Conservation (phyloP, 495 filamentous ascomycete species). For the Aspergillus leporis region DNA sequence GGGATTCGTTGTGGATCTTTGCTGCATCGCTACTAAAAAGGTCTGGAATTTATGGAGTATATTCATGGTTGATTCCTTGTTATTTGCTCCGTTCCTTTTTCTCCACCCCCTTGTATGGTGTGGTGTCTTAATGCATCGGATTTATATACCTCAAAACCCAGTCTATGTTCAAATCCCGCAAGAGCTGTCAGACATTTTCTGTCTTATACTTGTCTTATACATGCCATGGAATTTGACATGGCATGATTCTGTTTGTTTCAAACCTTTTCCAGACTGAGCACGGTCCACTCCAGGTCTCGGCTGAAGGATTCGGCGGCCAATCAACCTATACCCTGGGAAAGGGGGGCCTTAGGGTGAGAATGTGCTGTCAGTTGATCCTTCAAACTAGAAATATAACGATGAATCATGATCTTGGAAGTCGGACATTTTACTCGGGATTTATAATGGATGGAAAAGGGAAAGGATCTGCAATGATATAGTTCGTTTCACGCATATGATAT, state of each 20-base stretch:
- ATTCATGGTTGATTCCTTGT: neutral
- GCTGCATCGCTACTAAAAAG: neutral
- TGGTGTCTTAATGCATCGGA: neutral
- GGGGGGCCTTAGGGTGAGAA: neutral
- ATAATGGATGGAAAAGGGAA: neutral
- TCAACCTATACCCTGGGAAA: neutral
- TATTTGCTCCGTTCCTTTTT: neutral
- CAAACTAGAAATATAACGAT: neutral
- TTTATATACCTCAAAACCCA: neutral
- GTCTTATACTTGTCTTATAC: neutral
- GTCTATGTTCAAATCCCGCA: neutral
- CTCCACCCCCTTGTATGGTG: neutral
- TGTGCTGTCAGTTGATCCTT: neutral
- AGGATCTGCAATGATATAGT: neutral
- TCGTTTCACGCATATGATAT: neutral
- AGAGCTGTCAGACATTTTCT: neutral
- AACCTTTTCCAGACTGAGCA: neutral
- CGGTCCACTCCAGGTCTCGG: neutral
- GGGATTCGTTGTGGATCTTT: neutral
- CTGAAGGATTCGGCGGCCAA: neutral
- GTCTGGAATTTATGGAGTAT: neutral
- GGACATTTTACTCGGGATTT: neutral
- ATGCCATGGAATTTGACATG: neutral
- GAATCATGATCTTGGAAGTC: neutral
- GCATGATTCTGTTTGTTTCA: neutral